Evolutionary conservation across 2,329 filamentous ascomycete species (phyloP), one percentile per base, ranked within the genome.

Genomic region (Pseudogymnoascus pannorum): DNA sequence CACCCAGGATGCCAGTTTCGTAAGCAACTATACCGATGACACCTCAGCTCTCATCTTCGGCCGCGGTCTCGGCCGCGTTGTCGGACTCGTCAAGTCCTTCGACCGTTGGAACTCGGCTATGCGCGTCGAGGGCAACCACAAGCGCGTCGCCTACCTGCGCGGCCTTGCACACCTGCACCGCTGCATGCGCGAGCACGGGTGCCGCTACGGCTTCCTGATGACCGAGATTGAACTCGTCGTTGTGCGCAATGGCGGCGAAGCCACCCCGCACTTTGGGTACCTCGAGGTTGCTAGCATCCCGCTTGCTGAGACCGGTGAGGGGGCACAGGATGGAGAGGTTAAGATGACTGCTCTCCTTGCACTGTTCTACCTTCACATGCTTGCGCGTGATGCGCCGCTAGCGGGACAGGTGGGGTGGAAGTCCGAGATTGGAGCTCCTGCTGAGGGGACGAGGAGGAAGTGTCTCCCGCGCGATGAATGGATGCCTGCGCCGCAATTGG

Each of bases 81-180:
- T 93, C 57, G 90, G 93, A 5, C 81, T 97, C n/a, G 89, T 95
- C 68, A 93, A 93, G 76, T 88, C 86, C 72, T 97, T 93, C 72
- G 89, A 96, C 74, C 87, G 90, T 69, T 97, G 95, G 89, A 96
- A 96, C 79, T 94, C 91, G 1, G 90, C 89, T 65, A 96, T 96
- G 90, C 89, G 92, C 63, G 85, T 87, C 63, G 91, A 95, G 73
- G 86, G 87, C 48, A 91, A 92, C 66, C 84, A 91, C 74, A 89
- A 92, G 75, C 88, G 89, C 62, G 90, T 96, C 62, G 87, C 93
- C 75, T 97, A 97, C 77, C 87, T 97, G 18, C 87, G 89, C 58
- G 91, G 91, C 1, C 84, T 97, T 4, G 82, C 92, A 0, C 91
- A 95, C 68, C 79, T 97, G 48, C 93, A 97, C 75, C 85, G 90